Evolutionary conservation across 805 yeast species (phyloP).

Genomic region (Yarrowia sp.): DNA sequence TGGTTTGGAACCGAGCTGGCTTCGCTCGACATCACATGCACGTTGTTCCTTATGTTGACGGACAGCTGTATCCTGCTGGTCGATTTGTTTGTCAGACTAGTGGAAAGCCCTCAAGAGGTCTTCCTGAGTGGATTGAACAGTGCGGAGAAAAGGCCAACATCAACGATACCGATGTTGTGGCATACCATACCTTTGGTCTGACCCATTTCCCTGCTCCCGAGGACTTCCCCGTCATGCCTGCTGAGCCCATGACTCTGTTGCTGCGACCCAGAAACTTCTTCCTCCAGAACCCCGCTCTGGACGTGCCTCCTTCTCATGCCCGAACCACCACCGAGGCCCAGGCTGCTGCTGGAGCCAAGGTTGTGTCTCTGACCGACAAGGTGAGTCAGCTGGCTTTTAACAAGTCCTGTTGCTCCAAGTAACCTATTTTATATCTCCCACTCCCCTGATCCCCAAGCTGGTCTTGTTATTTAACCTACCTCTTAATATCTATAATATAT

Average conservation of each 20-base stretch:
- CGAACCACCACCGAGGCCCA: slow-evolving; percentile 8
- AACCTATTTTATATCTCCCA: neutral
- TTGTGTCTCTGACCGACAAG: neutral
- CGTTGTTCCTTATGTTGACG: slow-evolving; percentile 70
- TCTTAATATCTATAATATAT: too few relatives aligned
- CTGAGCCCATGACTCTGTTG: slow-evolving; percentile 71
- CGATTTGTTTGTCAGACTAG: slow-evolving; percentile 39
- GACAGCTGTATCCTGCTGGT: slow-evolving; percentile 76
- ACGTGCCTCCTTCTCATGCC: slow-evolving; percentile 51
- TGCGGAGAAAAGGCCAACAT: slow-evolving; percentile 33
- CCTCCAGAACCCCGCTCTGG: slow-evolving; percentile 72
- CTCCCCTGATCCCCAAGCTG: neutral
- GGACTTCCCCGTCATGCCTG: slow-evolving; percentile 88
- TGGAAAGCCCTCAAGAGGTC: slow-evolving; percentile 34
- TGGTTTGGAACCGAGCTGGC: slow-evolving; percentile 76
- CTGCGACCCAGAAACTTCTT: slow-evolving; percentile 79
- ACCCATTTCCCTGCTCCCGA: slow-evolving; percentile 87
- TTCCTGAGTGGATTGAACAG: slow-evolving; percentile 28
- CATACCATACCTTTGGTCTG: slow-evolving; percentile 80
- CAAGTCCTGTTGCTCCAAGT: neutral
- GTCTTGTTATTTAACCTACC: neutral
- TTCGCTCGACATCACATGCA: slow-evolving; percentile 68
- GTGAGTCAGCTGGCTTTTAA: slow-evolving; percentile 1
- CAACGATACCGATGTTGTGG: slow-evolving; percentile 62
- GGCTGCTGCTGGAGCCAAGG: slow-evolving; percentile 1